Evolutionary conservation across 179 eudicot species (phyloP).

Genomic region (Carnegiea gigantea): DNA sequence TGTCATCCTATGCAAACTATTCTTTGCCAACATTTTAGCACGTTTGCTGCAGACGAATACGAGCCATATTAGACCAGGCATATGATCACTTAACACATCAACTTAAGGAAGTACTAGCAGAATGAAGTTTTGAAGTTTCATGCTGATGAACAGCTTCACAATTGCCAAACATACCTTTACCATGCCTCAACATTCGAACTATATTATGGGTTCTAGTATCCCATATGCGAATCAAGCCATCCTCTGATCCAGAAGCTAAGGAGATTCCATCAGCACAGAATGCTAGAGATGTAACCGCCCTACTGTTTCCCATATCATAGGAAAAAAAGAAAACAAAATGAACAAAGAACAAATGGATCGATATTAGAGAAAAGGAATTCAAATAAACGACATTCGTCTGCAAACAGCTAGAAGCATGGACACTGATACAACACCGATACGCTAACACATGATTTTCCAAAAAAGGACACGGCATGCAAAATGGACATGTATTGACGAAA

Average conservation of each 20-base stretch:
- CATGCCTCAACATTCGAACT: conserved; percentile 65
- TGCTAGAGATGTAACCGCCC: conserved; percentile 75
- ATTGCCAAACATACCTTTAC: conserved; percentile 57
- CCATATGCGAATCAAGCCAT: conserved; percentile 87
- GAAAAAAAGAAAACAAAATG: not conserved
- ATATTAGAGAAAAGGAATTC: not conserved
- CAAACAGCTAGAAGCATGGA: not conserved
- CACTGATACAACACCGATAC: too few species aligned
- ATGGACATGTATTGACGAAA: too few species aligned
- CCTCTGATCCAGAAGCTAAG: conserved; percentile 80
- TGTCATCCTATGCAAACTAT: not conserved
- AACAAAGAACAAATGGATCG: not conserved
- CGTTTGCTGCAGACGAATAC: not conserved
- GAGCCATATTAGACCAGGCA: not conserved
- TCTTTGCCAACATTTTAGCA: not conserved
- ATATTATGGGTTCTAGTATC: conserved; percentile 68
- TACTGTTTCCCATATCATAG: conserved; percentile 41
- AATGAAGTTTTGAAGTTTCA: not conserved
- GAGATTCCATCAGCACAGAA: conserved; percentile 63
- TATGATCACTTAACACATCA: not conserved
- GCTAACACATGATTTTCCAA: too few species aligned
- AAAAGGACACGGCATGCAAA: too few species aligned
- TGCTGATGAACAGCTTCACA: not conserved
- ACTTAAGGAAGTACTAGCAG: not conserved
- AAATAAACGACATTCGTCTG: not conserved